Conservation (phyloP, 2,329 filamentous ascomycete genomes). For the Trichoderma arundinaceum region DNA sequence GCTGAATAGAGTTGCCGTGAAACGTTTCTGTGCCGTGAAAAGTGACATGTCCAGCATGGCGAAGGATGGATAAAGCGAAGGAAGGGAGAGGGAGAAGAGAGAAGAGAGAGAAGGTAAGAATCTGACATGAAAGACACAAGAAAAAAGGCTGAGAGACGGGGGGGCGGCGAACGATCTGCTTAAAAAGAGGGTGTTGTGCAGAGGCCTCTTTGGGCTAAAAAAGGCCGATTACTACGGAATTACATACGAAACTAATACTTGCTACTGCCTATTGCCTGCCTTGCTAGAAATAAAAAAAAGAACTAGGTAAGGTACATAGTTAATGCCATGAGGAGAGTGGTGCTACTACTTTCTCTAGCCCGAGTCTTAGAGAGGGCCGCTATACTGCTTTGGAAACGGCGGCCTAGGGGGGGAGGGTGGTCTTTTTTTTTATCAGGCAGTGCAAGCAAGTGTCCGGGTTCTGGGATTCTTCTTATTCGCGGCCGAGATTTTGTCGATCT, state of each 20-base stretch:
- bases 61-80: not conserved
- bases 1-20: constrained; percentile 1
- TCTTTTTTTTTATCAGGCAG: not conserved
- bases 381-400: constrained; percentile 28
- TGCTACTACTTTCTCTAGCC: constrained; percentile 27
- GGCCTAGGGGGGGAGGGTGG: constrained; percentile 3
- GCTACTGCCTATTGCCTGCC: not conserved
- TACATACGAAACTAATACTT: not conserved
- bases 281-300: too few species aligned
- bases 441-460: not conserved
- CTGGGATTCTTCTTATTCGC: not conserved
- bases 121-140: not conserved
- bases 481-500: constrained; percentile 15
- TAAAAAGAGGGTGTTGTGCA: constrained; percentile 7
- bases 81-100: not conserved
- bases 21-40: not conserved
- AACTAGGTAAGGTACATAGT: too few species aligned
- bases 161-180: constrained; percentile 6
- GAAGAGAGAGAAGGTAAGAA: not conserved
- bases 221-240: constrained; percentile 11
- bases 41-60: not conserved
- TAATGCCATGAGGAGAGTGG: not conserved
- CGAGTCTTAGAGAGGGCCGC: constrained; percentile 17
- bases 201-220: constrained; percentile 1
- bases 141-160: not conserved